Evolutionary conservation across 2,329 filamentous ascomycete genomes (phyloP).

Genomic region (Neonectria hederae): DNA sequence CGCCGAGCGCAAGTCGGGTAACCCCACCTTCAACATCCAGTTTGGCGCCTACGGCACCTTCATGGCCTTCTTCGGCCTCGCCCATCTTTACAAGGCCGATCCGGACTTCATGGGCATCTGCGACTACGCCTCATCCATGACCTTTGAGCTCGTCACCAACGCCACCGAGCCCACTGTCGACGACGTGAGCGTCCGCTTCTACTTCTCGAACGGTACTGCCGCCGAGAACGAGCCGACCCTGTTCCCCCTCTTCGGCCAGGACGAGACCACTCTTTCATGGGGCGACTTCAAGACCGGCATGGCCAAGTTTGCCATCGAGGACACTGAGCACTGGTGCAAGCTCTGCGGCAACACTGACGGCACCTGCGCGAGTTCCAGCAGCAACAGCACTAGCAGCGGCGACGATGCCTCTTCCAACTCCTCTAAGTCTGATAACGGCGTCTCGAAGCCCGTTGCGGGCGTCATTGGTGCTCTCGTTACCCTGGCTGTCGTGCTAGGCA

Average conservation of each 20-base stretch:
- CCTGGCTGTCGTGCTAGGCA: conserved; percentile 58
- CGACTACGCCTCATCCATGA: conserved; percentile 86
- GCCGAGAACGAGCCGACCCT: conserved; percentile 59
- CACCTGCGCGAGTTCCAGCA: conserved; percentile 61
- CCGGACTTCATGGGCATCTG: conserved; percentile 77
- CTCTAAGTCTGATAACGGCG: conserved; percentile 49
- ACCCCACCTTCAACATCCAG: conserved; percentile 59
- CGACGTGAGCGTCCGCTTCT: conserved; percentile 68
- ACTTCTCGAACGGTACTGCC: conserved; percentile 68
- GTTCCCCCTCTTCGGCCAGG: conserved; percentile 70
- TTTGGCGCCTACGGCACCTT: conserved; percentile 71
- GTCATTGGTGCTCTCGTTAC: conserved; percentile 80
- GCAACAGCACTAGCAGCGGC: conserved; percentile 37
- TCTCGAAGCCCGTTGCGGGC: conserved; percentile 79
- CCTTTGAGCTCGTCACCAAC: conserved; percentile 76
- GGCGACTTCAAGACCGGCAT: conserved; percentile 71
- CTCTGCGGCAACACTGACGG: conserved; percentile 79
- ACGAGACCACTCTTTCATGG: conserved; percentile 70
- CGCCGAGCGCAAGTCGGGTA: conserved; percentile 51
- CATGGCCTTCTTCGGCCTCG: conserved; percentile 70
- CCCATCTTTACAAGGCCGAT: conserved; percentile 60
- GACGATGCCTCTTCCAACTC: conserved; percentile 32
- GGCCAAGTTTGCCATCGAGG: conserved; percentile 71
- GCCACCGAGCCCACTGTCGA: conserved; percentile 54
- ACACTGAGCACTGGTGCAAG: conserved; percentile 75